Conservation (phyloP, 768 basidiomycete genomes). For the Mycena polygramma region DNA sequence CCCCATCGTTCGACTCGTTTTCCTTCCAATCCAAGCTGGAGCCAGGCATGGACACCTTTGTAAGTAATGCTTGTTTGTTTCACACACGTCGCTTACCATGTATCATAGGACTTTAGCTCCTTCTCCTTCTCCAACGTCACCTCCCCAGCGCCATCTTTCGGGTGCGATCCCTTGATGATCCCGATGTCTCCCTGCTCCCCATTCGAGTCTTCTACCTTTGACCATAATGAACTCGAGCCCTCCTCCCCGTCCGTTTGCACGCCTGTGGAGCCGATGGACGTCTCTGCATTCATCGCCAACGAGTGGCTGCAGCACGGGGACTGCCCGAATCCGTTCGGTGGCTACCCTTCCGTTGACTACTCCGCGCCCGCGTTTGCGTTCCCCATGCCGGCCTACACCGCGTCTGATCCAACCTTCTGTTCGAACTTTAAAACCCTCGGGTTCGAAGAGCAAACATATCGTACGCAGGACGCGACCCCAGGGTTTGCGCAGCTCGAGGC, state of each 20-base stretch:
- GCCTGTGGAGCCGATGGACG: slow-evolving; percentile 33
- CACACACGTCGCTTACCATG: not conserved
- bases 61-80: slow-evolving; percentile 48
- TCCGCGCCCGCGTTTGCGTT: slow-evolving; percentile 21
- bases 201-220: slow-evolving; percentile 22
- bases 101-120: slow-evolving; percentile 55
- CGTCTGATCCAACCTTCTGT: slow-evolving; percentile 20
- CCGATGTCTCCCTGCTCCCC: slow-evolving; percentile 25
- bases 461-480: slow-evolving; percentile 11
- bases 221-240: slow-evolving; percentile 25
- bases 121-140: slow-evolving; percentile 61
- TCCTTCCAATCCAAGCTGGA: slow-evolving; percentile 54
- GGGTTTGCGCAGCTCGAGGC: slow-evolving; percentile 37
- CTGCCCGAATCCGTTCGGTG: slow-evolving; percentile 23
- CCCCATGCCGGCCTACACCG: slow-evolving; percentile 4
- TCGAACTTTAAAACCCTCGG: slow-evolving; percentile 34
- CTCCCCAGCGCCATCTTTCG: slow-evolving; percentile 47
- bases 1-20: slow-evolving; percentile 51
- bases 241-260: slow-evolving; percentile 22
- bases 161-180: slow-evolving; percentile 44
- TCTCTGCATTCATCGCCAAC: slow-evolving; percentile 38
- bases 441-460: slow-evolving; percentile 18
- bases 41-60: slow-evolving; percentile 55
- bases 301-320: slow-evolving; percentile 36
- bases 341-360: slow-evolving; percentile 29